Percentiles rank a stretch among this genome's conserved stretches.
phyloP scores from a whole-genome alignment of 441 rosid genomes.

The Populus hybrid region DNA sequence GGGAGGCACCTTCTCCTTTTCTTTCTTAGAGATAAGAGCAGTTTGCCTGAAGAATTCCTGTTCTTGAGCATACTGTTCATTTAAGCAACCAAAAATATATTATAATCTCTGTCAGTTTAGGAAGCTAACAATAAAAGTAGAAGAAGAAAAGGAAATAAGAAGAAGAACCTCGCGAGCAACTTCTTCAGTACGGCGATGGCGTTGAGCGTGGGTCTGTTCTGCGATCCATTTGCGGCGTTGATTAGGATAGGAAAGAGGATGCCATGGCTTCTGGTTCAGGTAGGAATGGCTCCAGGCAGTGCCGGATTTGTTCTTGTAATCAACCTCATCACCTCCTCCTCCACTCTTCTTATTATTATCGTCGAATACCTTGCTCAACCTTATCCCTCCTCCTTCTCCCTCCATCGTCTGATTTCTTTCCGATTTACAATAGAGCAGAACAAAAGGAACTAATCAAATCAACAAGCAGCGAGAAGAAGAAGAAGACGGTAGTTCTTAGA shows the following conservation, averaged over 20 bases:
- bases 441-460: neutral
- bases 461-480: neutral
- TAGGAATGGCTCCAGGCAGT: slow-evolving; percentile 98
- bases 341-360: slow-evolving; percentile 27
- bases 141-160: neutral
- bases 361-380: slow-evolving; percentile 76
- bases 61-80: slow-evolving; percentile 78
- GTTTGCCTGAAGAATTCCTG: slow-evolving; percentile 90
- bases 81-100: neutral
- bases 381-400: slow-evolving; percentile 65
- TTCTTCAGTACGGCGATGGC: slow-evolving; percentile 66
- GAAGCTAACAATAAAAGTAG: no score
- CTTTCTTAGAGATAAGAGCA: slow-evolving; percentile 84
- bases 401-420: slow-evolving; percentile 41
- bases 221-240: slow-evolving; percentile 99
- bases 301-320: slow-evolving; percentile 87
- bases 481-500: neutral
- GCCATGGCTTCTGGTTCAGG: slow-evolving; percentile 99
- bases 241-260: slow-evolving; percentile 95
- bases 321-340: slow-evolving; percentile 56
- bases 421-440: neutral
- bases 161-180: slow-evolving; percentile 74
- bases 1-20: slow-evolving; percentile 72
- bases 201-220: slow-evolving; percentile 82
- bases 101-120: neutral